phyloP scores from a whole-genome alignment of 2,329 filamentous ascomycete genomes.

The Juglanconis oblonga region DNA sequence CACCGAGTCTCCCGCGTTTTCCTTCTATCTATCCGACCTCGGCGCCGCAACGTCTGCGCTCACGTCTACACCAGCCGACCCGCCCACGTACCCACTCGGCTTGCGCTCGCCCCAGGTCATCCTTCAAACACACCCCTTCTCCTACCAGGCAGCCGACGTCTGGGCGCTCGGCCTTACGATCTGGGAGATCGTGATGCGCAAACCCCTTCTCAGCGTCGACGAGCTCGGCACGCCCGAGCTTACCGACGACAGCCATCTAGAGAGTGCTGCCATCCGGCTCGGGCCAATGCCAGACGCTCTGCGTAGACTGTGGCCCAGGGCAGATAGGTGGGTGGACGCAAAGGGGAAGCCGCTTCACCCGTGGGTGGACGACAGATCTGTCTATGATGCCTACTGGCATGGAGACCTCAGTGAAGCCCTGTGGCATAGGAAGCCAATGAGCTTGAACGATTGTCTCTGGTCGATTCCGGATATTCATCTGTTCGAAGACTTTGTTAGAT shows the following conservation, averaged over 20 bases:
- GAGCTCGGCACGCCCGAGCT: neutral
- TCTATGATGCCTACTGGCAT: neutral
- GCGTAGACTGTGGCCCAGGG: neutral
- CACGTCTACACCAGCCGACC: neutral
- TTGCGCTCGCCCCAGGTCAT: neutral
- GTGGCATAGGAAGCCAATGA: neutral
- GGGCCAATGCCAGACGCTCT: neutral
- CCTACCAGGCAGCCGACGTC: neutral
- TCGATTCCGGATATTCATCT: neutral
- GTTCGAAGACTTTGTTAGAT: neutral
- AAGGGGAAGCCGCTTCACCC: neutral
- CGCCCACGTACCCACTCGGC: neutral
- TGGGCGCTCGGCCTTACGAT: neutral
- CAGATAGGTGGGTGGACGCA: neutral
- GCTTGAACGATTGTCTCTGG: neutral
- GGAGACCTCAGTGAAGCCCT: neutral
- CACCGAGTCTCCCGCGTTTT: neutral
- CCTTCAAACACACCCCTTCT: neutral
- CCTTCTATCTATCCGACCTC: neutral
- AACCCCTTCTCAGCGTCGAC: neutral
- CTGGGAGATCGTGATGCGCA: neutral
- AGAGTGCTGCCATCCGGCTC: neutral
- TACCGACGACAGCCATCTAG: neutral
- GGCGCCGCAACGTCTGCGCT: neutral
- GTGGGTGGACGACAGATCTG: neutral